Base-by-base conservation (phyloP, 495 filamentous ascomycete species). In the Cudoniella acicularis region DNA sequence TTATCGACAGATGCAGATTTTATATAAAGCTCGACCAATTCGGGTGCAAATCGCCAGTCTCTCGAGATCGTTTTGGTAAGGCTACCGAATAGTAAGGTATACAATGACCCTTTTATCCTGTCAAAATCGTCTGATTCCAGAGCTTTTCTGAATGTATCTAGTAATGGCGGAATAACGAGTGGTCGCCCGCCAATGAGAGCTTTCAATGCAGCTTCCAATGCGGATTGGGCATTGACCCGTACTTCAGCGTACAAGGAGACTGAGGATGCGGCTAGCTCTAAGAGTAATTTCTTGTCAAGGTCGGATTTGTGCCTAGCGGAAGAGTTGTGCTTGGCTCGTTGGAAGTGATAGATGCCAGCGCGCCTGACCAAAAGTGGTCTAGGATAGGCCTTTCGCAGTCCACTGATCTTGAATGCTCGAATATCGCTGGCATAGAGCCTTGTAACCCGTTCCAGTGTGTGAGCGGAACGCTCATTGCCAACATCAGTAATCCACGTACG, bases 401-500 rank as follows among this genome's bases (percentile, higher is more conserved):
- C 94, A 66, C 86, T 95, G 65, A 96, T 88, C 73, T 96, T 97
- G 77, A 96, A 99, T 0, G 92, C 88, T 27, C 87, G 83, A 41
- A 90, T 89, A 66, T 99, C 94, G 9, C 90, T 87, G 54, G 82
- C 80, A 56, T 96, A 85, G 10, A 99, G 81, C 47, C 90, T 82
- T 8, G 85, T 83, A 11, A 97, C 84, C 22, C 95, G 80, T 67
- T 99, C 94, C 25, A 99, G 75, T 10, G 94, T 89, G 69, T 96
- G 95, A 4, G 94, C 93, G 9, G 92, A 96, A 57, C 94, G 79
- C 67, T 99, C 94, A 57, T 96, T 95, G 18, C 95, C 95, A 47
- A 98, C 91, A 64, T 99, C 94, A 8, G 95, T 88, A 65, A 99
- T 96, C 90, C 91, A 99, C n/a, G 87, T 91, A 16, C 88, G 77